Evolutionary conservation across 1,139 yeast species (phyloP), one percentile per base, ranked within the genome.

Genomic region (Oligophagozyma castellii): DNA sequence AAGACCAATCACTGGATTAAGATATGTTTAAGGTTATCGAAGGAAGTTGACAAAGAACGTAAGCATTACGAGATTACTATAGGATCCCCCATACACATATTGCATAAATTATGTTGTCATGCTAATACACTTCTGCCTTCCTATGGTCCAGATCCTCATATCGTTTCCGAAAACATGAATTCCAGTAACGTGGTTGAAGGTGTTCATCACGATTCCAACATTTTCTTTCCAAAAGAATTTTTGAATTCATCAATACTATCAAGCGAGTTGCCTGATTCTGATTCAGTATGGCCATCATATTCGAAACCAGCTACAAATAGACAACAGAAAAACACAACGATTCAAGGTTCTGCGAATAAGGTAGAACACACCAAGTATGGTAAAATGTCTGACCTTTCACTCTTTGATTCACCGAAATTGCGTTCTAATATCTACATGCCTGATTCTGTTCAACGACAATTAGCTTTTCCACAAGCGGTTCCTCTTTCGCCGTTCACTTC

Each of bases 1-100:
- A 86, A 83, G 55, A 66, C 92, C 5, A 93, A 81, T 47, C 98
- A 89, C 56, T 89, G 98, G 96, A 75, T 89, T 42, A 89, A 89
- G 54, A 68, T 89, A n/a, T 78, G 93, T 39, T 55, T 89, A 30
- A 61, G 98, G 30, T 62, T 89, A 16, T 79, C 93, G 10, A 70
- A 68, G 40, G 51, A 62, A 7, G 73, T 75, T 31, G 60, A 61
- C 28, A 69, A 60, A 27, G 76, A 67, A 55, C 61, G 93, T 23
- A 86, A 86, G 49, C 95, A 84, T 52, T 89, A 79, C 49, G 98
- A 89, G 56, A 80, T 89, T 29, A 86, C 51, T 36, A 86, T 89
- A 35, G 98, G 89, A 51, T 80, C 95, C 3, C 98, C 98, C 3
- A 74, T 89, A 35, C 93, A 80, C 45, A 63, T 89, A 4, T 28